Evolutionary conservation across 768 basidiomycete genomes (phyloP).

Genomic region (Cyclocybe aegerita): DNA sequence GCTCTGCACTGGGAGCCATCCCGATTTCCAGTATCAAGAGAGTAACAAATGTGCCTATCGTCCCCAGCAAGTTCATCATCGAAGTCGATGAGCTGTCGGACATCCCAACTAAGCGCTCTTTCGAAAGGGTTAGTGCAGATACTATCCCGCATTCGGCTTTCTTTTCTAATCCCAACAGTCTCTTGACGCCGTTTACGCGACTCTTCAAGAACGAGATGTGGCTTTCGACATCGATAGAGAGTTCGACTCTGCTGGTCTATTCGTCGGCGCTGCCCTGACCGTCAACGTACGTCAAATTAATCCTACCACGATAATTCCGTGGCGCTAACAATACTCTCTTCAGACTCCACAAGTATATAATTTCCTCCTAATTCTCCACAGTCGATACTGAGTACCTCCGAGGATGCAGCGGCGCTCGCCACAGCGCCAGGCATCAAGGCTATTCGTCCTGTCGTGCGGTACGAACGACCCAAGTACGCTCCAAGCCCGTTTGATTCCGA

Average conservation of each 20-base stretch:
- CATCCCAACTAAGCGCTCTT: slow-evolving; percentile 30
- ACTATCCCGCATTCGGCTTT: neutral
- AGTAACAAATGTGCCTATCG: slow-evolving; percentile 29
- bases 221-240: slow-evolving; percentile 47
- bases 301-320: too few species aligned
- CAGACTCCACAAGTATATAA: slow-evolving; percentile 10
- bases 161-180: slow-evolving; percentile 27
- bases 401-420: slow-evolving; percentile 48
- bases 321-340: too few species aligned
- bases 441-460: slow-evolving; percentile 48
- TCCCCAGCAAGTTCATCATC: slow-evolving; percentile 53
- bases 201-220: slow-evolving; percentile 39
- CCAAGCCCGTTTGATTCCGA: neutral
- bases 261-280: slow-evolving; percentile 58
- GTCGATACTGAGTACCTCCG: neutral
- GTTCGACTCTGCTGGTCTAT: slow-evolving; percentile 53
- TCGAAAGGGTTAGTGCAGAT: slow-evolving; percentile 16
- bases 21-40: slow-evolving; percentile 35
- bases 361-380: too few species aligned
- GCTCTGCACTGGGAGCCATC: slow-evolving; percentile 22
- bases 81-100: slow-evolving; percentile 42
- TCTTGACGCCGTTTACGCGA: slow-evolving; percentile 47
- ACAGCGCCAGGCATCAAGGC: slow-evolving; percentile 49
- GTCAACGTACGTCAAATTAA: slow-evolving; percentile 33
- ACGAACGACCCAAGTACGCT: slow-evolving; percentile 33